Base-by-base conservation (phyloP, 305 asterid genomes). In the Fraxinus platypoda region DNA sequence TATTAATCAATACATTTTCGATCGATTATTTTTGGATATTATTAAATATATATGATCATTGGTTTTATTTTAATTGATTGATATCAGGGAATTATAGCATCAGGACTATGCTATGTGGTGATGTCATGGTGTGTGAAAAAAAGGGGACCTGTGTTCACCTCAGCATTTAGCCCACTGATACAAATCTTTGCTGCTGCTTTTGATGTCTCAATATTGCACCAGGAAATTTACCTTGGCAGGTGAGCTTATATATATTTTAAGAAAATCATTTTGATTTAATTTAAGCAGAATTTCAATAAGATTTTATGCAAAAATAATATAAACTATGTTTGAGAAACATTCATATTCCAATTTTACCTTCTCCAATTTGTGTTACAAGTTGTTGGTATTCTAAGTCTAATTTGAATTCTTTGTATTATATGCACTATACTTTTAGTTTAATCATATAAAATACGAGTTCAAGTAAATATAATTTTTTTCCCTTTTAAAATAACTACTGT, bases 111-210 rank as follows among this genome's bases (percentile, higher is more conserved):
- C 70, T 91, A 90, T 54, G 94, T 83, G 25, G 88, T 85, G 13
- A 87, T 94, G 92, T 89, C 95, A 68, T 93, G 97, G 96, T 92
- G 96, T 80, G 93, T 94, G 73, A 89, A 91, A 80, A 83, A 83
- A 77, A 88, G 85, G 77, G 98, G 97, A 9, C 95, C 98, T 11
- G 98, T 93, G 25, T 94, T 93, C 81, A 91, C 95, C 77, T 87
- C 96, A 4, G 92, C 98, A 15, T 94, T 94, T 87, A 85, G 95
- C 75, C 98, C 98, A 26, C 80, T 93, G 82, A 81, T 94, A 66
- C 97, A 91, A 81, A 52, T 91, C 23, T 93, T 93, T 81, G 97
- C 92, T 68, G 97, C 93, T 8, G 28, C 89, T 57, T 90, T 94
- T 6, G 98, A 93, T 79, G 88, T 93, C 68, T 84, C 81, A 34